Conservation (phyloP, 305 asterid genomes). For the Fraxinus albicans region DNA sequence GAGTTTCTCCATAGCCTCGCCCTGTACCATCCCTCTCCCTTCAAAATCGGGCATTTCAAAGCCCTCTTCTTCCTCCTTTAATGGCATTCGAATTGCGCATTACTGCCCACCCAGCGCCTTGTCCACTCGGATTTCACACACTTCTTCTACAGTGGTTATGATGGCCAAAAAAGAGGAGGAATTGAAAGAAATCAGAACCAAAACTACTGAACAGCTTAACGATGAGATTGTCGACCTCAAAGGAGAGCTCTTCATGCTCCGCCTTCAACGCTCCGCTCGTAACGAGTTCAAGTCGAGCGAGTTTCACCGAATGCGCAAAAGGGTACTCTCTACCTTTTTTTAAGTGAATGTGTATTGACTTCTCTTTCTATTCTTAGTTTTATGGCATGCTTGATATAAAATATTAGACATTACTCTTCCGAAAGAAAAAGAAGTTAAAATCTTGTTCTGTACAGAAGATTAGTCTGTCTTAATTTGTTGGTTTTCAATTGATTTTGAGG, state of each 20-base stretch:
- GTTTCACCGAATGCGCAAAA: slow-evolving; percentile 81
- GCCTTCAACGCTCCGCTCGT: slow-evolving; percentile 88
- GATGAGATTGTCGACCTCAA: slow-evolving; percentile 93
- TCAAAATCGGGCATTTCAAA: slow-evolving; percentile 35
- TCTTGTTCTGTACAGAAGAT: background rate
- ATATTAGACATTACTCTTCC: background rate
- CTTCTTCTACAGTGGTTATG: slow-evolving; percentile 50
- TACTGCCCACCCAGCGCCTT: slow-evolving; percentile 36
- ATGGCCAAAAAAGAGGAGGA: slow-evolving; percentile 82
- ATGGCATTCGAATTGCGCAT: slow-evolving; percentile 60
- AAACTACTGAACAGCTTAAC: slow-evolving; percentile 72
- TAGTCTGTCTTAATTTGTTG: background rate
- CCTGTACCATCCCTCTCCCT: slow-evolving; percentile 44
- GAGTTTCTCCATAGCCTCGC: slow-evolving; percentile 57
- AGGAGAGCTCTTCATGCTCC: slow-evolving; percentile 97
- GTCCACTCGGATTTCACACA: slow-evolving; percentile 21
- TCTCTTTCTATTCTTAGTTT: background rate
- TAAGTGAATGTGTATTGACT: background rate
- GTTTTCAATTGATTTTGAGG: background rate
- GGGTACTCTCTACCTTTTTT: slow-evolving; percentile 38
- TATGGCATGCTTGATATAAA: background rate
- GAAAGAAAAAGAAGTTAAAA: background rate
- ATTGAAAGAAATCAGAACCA: slow-evolving; percentile 71
- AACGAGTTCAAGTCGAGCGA: slow-evolving; percentile 94
- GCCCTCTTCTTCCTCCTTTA: slow-evolving; percentile 44